Base-by-base conservation (phyloP, 768 basidiomycete species). In the Vararia minispora region DNA sequence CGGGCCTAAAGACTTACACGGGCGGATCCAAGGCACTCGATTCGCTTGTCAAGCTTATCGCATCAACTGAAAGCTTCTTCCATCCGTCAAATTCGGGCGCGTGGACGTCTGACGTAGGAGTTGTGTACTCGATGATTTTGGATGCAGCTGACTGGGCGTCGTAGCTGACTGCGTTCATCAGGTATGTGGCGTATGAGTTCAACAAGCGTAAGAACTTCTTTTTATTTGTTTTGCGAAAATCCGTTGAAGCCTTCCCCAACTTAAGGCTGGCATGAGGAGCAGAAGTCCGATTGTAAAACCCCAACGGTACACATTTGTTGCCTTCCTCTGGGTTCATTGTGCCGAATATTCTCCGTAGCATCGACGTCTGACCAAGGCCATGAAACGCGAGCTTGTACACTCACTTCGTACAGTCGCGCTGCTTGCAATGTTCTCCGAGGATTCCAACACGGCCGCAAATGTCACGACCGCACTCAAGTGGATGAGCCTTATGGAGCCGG, bases 351-450 rank as follows among this genome's bases (percentile, higher is more conserved):
- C 22, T 25, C 5, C 13, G 9, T 41, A 81, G 74, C 68, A 78
- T 50, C 84, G 87, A 46, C 74, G 87, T 17, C 59, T 94, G 35
- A 91, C 88, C 0, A 67, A 65, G 26, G 58, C 62, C 33, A 91
- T 94, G 76, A 82, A 74, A 52, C 71, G 79, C 34, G 87, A 92
- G 52, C 74, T 94, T 14, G 87, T 90, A 14, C 79, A 84, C 46
- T 79, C 75, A 17, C 63, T 91, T 26, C 63, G 86, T 41, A 90
- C 88, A 0, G 82, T 91, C 11, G 76, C 79, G 0, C 64, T 94
- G 21, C 67, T 91, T n/a, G 79, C 86, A 3, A 89, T 91, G 74
- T 94, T 92, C 62, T 87, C 83, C 7, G 82, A 83, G 53, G 85
- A 89, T 52, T 65, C 70, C 34, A 66, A 70, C 8, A 83, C 85